These are phyloP conservation scores for Globisporangium paroecandrum DNA, from an alignment of 352 stramenopile genomes.

Conservation along the genomic window DNA sequence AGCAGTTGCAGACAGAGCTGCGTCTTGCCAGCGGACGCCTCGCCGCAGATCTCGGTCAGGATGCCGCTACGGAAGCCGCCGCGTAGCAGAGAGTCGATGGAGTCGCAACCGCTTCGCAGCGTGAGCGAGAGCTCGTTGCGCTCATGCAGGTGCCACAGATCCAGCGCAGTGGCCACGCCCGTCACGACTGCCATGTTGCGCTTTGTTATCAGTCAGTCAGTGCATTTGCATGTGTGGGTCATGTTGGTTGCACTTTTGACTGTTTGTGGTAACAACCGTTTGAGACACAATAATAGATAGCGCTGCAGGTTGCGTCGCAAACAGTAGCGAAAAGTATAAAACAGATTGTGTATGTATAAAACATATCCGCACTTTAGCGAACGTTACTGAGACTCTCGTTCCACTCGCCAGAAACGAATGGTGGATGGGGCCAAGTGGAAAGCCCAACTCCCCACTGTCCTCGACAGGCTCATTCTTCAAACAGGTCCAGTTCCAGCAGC, in stretches of 20 bases:
- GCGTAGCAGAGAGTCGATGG: slow-evolving; percentile 49
- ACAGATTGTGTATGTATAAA: neutral
- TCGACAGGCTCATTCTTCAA: slow-evolving; percentile 8
- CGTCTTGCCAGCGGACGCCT: slow-evolving; percentile 75
- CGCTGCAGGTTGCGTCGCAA: too few species aligned
- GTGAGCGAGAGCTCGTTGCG: slow-evolving; percentile 24
- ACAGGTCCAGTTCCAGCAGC: neutral
- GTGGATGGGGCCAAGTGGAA: slow-evolving; percentile 1
- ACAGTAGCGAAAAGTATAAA: neutral
- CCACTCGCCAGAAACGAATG: slow-evolving; percentile 1
- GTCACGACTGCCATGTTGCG: slow-evolving; percentile 3
- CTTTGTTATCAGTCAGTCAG: neutral
- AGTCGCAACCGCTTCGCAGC: slow-evolving; percentile 51
- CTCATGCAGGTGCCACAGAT: slow-evolving; percentile 33
- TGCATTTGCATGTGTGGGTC: neutral
- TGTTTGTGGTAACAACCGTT: neutral
- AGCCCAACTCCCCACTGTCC: neutral
- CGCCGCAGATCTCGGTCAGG: slow-evolving; percentile 71
- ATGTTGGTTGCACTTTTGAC: slow-evolving; percentile 2
- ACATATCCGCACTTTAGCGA: neutral
- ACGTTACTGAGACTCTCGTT: neutral
- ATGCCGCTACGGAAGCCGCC: slow-evolving; percentile 69
- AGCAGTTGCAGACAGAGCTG: slow-evolving; percentile 77
- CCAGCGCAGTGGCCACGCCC: slow-evolving; percentile 32
- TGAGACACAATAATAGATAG: neutral